These are phyloP conservation scores for Jackrogersella multiformis DNA, from an alignment of 495 filamentous ascomycete genomes.

Conservation along the genomic window DNA sequence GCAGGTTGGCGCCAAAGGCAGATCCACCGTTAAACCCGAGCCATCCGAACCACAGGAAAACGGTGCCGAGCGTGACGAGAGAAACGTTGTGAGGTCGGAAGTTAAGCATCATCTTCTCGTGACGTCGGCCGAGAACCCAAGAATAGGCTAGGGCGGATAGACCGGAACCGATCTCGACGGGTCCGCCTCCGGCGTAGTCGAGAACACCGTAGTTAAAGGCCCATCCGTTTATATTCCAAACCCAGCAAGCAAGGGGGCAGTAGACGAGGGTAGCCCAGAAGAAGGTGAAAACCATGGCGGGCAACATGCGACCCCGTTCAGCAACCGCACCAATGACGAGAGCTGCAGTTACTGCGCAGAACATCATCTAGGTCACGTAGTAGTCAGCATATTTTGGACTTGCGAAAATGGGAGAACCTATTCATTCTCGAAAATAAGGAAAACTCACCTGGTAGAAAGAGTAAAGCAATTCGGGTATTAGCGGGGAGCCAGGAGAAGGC, in stretches of 20 bases:
- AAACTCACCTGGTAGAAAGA: constrained; percentile 82
- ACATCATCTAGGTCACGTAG: constrained; percentile 78
- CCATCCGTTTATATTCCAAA: constrained; percentile 95
- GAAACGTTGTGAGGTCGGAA: constrained; percentile 98
- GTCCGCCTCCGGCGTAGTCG: constrained; percentile 96
- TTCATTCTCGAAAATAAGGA: constrained; percentile 73
- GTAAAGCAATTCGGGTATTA: constrained; percentile 92
- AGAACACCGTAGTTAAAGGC: constrained; percentile 89
- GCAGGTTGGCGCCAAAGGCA: constrained; percentile 91
- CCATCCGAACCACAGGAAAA: constrained; percentile 99
- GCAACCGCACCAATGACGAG: constrained; percentile 93
- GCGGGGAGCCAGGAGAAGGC: constrained; percentile 80
- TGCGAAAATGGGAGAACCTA: constrained; percentile 37
- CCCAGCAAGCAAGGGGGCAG: constrained; percentile 96
- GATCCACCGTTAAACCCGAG: constrained; percentile 98
- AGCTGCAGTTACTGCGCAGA: constrained; percentile 90
- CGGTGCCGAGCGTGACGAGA: constrained; percentile 91
- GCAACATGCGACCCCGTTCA: constrained; percentile 91
- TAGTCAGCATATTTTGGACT: constrained; percentile 20
- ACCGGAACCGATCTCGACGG: constrained; percentile 97
- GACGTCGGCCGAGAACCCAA: constrained; percentile 91
- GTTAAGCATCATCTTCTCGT: constrained; percentile 99
- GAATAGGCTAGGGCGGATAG: constrained; percentile 94
- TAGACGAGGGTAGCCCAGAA: constrained; percentile 98
- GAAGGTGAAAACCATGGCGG: constrained; percentile 95